phyloP scores from a whole-genome alignment of 768 basidiomycete genomes.

The Neoboletus brunneissimus region DNA sequence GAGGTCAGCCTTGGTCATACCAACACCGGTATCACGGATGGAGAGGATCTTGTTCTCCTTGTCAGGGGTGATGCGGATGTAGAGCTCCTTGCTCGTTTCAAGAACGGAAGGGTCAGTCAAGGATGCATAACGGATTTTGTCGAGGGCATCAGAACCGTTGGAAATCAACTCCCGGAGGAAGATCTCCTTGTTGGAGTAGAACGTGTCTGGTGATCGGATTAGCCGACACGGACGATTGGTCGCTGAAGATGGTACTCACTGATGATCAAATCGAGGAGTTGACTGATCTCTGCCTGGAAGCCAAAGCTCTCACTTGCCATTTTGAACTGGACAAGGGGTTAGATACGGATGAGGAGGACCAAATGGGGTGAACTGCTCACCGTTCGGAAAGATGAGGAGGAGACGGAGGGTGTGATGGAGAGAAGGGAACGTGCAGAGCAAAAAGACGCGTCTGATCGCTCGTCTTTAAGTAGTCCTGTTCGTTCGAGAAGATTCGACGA shows the following conservation, averaged over 20 bases:
- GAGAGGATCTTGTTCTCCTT: conserved; percentile 90
- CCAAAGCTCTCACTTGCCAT: conserved; percentile 88
- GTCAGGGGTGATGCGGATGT: conserved; percentile 92
- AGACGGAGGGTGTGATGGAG: conserved; percentile 12
- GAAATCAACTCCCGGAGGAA: conserved; percentile 99
- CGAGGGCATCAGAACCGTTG: conserved; percentile 96
- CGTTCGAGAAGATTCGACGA: conserved; percentile 47
- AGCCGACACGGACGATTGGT: neutral
- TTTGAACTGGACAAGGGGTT: conserved; percentile 25
- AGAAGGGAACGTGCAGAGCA: conserved; percentile 6
- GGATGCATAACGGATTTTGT: conserved; percentile 97
- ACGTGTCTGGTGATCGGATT: conserved; percentile 65
- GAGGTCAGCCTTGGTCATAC: conserved; percentile 99
- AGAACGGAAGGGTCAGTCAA: conserved; percentile 90
- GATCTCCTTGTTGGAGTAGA: conserved; percentile 99
- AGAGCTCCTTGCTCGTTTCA: conserved; percentile 88
- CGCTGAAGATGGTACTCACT: conserved; percentile 49
- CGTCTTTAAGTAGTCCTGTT: conserved; percentile 37
- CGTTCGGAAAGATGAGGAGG: conserved; percentile 7
- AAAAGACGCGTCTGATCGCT: conserved; percentile 18
- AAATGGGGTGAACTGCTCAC: conserved; percentile 10
- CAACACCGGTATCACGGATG: conserved; percentile 95
- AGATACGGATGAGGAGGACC: conserved; percentile 1
- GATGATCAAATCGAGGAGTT: conserved; percentile 98
- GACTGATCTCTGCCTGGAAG: conserved; percentile 99